phyloP scores from a whole-genome alignment of 2,329 filamentous ascomycete species.

The Xylariales sp. region DNA sequence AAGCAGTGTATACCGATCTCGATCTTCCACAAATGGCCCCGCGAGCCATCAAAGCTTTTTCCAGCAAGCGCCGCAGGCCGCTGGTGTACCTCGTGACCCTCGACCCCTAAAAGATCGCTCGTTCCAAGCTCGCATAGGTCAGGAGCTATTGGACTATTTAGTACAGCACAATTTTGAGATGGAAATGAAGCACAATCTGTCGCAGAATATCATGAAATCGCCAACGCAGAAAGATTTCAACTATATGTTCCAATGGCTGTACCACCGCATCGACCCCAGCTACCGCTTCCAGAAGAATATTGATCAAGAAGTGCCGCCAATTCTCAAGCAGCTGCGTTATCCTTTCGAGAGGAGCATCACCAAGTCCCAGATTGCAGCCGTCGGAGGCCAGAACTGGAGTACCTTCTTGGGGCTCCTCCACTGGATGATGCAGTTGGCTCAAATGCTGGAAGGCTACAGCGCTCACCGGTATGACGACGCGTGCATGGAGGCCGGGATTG shows the following conservation, averaged over 20 bases:
- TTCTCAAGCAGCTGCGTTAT: constrained; percentile 90
- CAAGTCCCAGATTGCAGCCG: constrained; percentile 91
- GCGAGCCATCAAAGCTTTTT: constrained; percentile 89
- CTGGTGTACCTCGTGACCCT: constrained; percentile 81
- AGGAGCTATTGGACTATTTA: constrained; percentile 88
- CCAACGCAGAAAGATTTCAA: constrained; percentile 99
- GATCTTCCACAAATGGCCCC: constrained; percentile 65
- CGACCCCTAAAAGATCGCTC: constrained; percentile 77
- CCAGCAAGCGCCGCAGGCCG: constrained; percentile 75
- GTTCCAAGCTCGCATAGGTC: constrained; percentile 77
- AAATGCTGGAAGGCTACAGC: constrained; percentile 85
- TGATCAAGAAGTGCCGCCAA: constrained; percentile 87
- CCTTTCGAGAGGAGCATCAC: constrained; percentile 94
- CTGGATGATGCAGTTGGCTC: constrained; percentile 98
- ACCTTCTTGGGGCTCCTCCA: constrained; percentile 90
- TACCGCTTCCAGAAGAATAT: constrained; percentile 93
- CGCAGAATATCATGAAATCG: constrained; percentile 84
- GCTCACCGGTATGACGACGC: constrained; percentile 82
- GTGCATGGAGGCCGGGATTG: constrained; percentile 80
- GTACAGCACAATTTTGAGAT: constrained; percentile 93
- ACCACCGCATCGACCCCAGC: constrained; percentile 89
- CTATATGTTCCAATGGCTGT: constrained; percentile 96
- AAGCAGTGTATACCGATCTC: constrained; percentile 75
- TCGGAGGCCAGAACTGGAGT: constrained; percentile 95
- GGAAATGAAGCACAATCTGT: constrained; percentile 94